These are phyloP conservation scores for Cucurbita ficifolia DNA, from an alignment of 306 rosid genomes.

Conservation along the genomic window DNA sequence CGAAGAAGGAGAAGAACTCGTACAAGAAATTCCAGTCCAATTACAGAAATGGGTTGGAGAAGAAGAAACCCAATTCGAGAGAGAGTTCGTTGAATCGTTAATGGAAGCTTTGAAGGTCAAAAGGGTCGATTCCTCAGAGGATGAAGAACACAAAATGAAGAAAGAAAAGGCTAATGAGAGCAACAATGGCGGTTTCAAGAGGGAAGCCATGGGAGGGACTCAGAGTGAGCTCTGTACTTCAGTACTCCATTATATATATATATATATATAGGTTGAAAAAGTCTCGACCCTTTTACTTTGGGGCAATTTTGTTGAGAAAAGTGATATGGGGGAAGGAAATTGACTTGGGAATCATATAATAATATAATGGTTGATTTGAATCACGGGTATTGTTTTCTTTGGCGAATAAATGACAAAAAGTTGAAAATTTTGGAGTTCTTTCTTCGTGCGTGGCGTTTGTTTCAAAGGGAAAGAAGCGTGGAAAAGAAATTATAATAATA, in stretches of 20 bases:
- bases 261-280: not conserved
- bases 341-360: not conserved
- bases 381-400: not conserved
- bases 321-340: not conserved
- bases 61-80: constrained; percentile 62
- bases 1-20: constrained; percentile 5
- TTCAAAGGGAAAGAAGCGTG: not conserved
- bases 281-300: not conserved
- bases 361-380: not conserved
- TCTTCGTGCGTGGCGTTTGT: not conserved
- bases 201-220: constrained; percentile 50
- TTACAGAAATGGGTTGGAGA: constrained; percentile 46
- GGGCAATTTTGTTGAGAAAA: not conserved
- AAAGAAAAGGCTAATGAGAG: constrained; percentile 27
- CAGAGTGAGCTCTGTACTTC: constrained; percentile 13
- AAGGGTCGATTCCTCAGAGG: constrained; percentile 41
- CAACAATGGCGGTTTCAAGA: constrained; percentile 33
- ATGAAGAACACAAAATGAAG: constrained; percentile 27
- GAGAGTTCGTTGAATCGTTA: constrained; percentile 43
- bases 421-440: not conserved
- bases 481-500: not conserved
- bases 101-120: constrained; percentile 65
- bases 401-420: not conserved
- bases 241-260: constrained; percentile 15
- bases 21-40: constrained; percentile 79